Conservation (phyloP, 129 eudicot genomes). For the Flaveria trinervia region DNA sequence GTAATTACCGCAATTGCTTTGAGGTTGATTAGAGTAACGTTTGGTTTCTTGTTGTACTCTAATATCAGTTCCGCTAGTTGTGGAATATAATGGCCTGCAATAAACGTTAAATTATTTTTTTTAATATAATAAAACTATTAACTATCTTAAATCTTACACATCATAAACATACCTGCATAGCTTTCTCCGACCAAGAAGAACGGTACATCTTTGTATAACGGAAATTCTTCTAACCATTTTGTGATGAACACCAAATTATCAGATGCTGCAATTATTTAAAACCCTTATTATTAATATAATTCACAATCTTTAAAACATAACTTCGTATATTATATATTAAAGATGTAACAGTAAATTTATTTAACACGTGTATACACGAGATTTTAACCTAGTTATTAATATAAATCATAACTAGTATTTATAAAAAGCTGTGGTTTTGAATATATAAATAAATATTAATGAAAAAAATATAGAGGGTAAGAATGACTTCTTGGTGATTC, state of each 20-base stretch:
- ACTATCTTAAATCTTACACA: no score
- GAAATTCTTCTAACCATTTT: slow-evolving; percentile 45
- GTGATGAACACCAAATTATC: slow-evolving; percentile 41
- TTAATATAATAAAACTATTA: background rate
- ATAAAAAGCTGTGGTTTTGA: no score
- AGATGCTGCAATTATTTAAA: slow-evolving; percentile 27
- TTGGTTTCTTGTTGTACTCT: slow-evolving; percentile 37
- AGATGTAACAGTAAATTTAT: no score
- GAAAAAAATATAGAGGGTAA: background rate
- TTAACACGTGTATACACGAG: no score
- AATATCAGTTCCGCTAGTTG: slow-evolving; percentile 42
- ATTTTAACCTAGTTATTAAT: no score
- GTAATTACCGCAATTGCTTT: slow-evolving; percentile 39
- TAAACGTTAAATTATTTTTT: background rate
- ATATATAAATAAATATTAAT: background rate
- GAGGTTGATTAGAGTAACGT: slow-evolving; percentile 36
- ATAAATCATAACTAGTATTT: no score
- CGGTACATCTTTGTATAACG: slow-evolving; percentile 35
- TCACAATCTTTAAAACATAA: no score
- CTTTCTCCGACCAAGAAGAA: slow-evolving; percentile 48
- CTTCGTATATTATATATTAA: no score
- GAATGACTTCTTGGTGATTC: no score
- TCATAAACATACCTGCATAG: slow-evolving; percentile 37
- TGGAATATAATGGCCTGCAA: slow-evolving; percentile 50
- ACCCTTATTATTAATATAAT: no score